Conservation (phyloP, 176 grass and related monocot species). For the Oryza australiensis region DNA sequence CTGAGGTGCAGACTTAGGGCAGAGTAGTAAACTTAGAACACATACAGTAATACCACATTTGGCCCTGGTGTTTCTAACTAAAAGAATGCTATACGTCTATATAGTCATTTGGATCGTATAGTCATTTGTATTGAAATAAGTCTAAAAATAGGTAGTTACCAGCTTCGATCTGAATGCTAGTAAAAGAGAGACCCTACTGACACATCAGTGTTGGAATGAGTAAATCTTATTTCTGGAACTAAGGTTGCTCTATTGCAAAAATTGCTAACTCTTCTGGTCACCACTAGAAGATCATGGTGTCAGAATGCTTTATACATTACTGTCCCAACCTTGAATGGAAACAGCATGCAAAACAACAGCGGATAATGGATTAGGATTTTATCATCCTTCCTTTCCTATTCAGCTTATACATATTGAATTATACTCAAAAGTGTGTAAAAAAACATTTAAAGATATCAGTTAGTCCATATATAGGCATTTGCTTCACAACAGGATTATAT, state of each 20-base stretch:
- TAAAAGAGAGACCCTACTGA: neutral
- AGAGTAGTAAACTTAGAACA: neutral
- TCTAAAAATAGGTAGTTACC: neutral
- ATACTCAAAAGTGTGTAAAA: neutral
- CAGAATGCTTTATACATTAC: neutral
- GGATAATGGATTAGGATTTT: neutral
- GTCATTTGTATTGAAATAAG: neutral
- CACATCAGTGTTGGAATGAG: neutral
- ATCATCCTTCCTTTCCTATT: neutral
- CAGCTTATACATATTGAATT: neutral
- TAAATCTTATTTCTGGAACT: neutral
- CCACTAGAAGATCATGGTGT: neutral
- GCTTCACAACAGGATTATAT: neutral
- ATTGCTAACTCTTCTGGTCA: neutral
- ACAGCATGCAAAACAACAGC: neutral
- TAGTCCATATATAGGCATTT: neutral
- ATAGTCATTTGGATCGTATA: neutral
- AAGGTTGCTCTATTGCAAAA: neutral
- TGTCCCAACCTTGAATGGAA: conserved; percentile 3
- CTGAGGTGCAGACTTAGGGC: neutral
- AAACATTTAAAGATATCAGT: neutral
- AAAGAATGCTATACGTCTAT: neutral
- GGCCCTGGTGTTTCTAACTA: neutral
- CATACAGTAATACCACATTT: neutral
- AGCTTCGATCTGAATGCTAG: neutral